Base-by-base conservation (phyloP, 331 rosid genomes). In the Prunus yedoensis region DNA sequence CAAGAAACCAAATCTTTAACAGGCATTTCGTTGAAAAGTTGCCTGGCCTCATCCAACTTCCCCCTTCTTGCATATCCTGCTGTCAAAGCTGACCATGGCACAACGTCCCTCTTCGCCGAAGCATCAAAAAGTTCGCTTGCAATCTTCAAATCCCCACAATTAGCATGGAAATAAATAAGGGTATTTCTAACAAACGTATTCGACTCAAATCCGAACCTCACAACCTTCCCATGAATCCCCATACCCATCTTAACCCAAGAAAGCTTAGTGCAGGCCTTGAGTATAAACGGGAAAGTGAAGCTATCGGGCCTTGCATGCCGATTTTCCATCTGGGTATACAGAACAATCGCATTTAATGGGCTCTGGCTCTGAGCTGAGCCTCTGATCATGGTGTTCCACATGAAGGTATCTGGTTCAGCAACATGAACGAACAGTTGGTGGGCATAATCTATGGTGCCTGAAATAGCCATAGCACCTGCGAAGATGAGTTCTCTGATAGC, bases 211-310 rank as follows among this genome's bases (percentile, higher is more conserved):
- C 95, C 88, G 30, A 77, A 58, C 73, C 47, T 86, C 78, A 82
- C 68, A 67, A 86, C 84, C 72, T 69, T 71, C n/a, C 85, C 90
- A 75, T 90, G 90, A 83, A 90, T 66, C 21, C 74, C 79, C 1
- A 67, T 75, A 64, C 88, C 95, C 18, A 83, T 84, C 41, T 70
- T 81, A 74, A 77, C 79, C 92, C 89, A 90, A 15, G 68, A 77
- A 56, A 88, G 89, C 78, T 67, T 88, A 68, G 89, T 85, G 77
- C 96, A 90, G 41, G 89, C 91, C 84, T 87, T 83, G 54, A 89
- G 81, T 8, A 87, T 63, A 66, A 82, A 83, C 1, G 91, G 84
- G 71, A 87, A 85, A 47, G 91, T 87, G 79, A 80, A 87, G 61
- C 49, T 51, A 57, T 84, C 87, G 1, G 86, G 85, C 71, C 56